Conservation (phyloP, 768 basidiomycete genomes). For the Roridomyces roridus region DNA sequence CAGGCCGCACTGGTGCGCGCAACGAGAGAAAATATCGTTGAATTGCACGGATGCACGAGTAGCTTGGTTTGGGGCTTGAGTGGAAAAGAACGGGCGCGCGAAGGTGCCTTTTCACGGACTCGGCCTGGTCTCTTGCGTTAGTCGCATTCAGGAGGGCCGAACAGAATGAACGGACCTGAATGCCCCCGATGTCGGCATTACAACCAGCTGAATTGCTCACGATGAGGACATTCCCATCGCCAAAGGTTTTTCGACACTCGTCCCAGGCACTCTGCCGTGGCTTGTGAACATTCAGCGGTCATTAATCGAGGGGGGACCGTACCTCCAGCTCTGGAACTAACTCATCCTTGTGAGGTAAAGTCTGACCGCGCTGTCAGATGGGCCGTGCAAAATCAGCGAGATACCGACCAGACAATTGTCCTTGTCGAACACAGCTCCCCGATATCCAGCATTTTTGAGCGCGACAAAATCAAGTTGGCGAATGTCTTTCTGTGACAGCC, state of each 20-base stretch:
- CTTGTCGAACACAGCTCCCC: slow-evolving; percentile 95
- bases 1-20: slow-evolving; percentile 56
- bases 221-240: slow-evolving; percentile 79
- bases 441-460: slow-evolving; percentile 77
- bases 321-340: slow-evolving; percentile 82
- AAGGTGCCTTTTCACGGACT: slow-evolving; percentile 81
- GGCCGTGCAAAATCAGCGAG: not conserved
- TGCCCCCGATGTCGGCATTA: slow-evolving; percentile 71
- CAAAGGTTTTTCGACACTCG: slow-evolving; percentile 74
- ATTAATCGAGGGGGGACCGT: slow-evolving; percentile 22
- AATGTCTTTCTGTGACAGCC: slow-evolving; percentile 70
- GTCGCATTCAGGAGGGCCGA: not conserved
- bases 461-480: slow-evolving; percentile 81
- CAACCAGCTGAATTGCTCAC: slow-evolving; percentile 97
- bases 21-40: slow-evolving; percentile 76
- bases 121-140: slow-evolving; percentile 59
- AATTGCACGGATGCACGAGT: slow-evolving; percentile 75
- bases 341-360: slow-evolving; percentile 76
- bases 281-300: not conserved
- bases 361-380: slow-evolving; percentile 53
- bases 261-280: slow-evolving; percentile 72
- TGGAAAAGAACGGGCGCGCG: slow-evolving; percentile 86
- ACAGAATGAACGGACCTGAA: slow-evolving; percentile 65
- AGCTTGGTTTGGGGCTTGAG: slow-evolving; percentile 76
- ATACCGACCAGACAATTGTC: slow-evolving; percentile 90